A percentile compares a stretch with the other conserved stretches of the same genome.
Conservation (phyloP, 768 basidiomycete species). For the Rhizopogon vinicolor region DNA sequence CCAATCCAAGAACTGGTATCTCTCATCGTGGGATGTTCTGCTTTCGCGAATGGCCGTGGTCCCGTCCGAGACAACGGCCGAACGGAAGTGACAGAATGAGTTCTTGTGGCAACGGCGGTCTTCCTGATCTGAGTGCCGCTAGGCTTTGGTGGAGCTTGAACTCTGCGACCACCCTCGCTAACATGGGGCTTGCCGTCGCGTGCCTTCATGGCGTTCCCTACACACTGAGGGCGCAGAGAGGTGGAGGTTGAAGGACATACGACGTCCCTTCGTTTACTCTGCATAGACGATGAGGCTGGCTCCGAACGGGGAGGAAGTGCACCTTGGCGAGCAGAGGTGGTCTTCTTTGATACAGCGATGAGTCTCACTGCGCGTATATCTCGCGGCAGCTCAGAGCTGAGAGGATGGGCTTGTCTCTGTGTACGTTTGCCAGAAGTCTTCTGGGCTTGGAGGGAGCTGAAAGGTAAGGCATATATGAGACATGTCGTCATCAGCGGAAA, state of each 20-base stretch:
- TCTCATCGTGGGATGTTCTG: constrained; percentile 10
- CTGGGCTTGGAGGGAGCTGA: background rate
- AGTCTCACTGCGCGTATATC: background rate
- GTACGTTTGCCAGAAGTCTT: background rate
- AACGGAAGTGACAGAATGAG: too few relatives aligned
- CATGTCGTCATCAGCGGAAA: background rate
- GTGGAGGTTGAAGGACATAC: background rate
- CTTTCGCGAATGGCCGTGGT: too few relatives aligned
- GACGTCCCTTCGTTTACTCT: background rate
- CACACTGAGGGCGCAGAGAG: background rate
- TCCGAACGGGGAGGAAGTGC: too few relatives aligned
- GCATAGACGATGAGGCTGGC: too few relatives aligned
- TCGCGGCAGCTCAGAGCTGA: background rate
- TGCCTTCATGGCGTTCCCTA: background rate
- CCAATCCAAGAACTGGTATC: background rate
- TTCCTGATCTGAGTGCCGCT: background rate
- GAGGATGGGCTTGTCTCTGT: background rate
- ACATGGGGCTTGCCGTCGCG: constrained; percentile 1
- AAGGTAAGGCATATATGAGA: constrained; percentile 2
- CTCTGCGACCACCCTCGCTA: too few relatives aligned
- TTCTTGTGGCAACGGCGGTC: too few relatives aligned
- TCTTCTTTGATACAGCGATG: too few relatives aligned
- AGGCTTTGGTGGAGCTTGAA: too few relatives aligned
- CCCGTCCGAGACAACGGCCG: too few relatives aligned
- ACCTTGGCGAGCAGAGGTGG: too few relatives aligned